These are phyloP conservation scores for Phytopythium mirpurense DNA, from an alignment of 352 stramenopile species.

Conservation along the genomic window DNA sequence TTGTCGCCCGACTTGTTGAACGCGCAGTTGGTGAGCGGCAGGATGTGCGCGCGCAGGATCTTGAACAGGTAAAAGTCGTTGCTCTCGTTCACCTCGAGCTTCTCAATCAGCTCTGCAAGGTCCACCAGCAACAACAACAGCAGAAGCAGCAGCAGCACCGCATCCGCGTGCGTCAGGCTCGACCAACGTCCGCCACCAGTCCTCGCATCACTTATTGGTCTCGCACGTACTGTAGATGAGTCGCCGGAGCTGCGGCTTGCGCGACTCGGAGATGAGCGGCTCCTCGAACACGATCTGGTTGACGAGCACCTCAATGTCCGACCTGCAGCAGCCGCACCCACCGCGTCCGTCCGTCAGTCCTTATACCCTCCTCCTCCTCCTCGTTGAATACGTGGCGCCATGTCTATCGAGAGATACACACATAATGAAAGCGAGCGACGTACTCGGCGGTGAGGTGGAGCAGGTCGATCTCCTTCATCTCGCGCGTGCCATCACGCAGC, in stretches of 20 bases:
- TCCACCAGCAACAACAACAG: too few species aligned
- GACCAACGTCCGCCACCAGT: constrained; percentile 10
- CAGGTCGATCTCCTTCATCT: constrained; percentile 95
- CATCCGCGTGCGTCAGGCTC: background rate
- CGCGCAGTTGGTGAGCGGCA: constrained; percentile 94
- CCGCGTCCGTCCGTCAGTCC: background rate
- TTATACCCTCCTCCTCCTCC: too few species aligned
- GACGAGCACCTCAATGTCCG: constrained; percentile 92
- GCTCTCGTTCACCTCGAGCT: constrained; percentile 92
- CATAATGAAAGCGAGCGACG: too few species aligned
- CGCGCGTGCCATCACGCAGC: constrained; percentile 87
- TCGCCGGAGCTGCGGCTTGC: constrained; percentile 91
- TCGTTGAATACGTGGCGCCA: too few species aligned
- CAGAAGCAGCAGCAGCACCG: too few species aligned
- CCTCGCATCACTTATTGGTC: too few species aligned
- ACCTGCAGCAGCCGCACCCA: constrained; percentile 27
- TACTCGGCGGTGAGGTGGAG: constrained; percentile 92
- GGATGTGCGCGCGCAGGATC: constrained; percentile 93
- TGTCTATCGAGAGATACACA: too few species aligned
- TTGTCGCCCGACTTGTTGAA: constrained; percentile 97
- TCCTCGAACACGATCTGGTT: constrained; percentile 96
- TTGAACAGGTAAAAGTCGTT: constrained; percentile 97
- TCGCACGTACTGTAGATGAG: constrained; percentile 94
- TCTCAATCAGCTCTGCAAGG: constrained; percentile 90
- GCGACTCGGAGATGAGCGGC: constrained; percentile 89